These are phyloP conservation scores for Fusarium pininemorale DNA, from an alignment of 2,329 filamentous ascomycete species.

Conservation along the genomic window DNA sequence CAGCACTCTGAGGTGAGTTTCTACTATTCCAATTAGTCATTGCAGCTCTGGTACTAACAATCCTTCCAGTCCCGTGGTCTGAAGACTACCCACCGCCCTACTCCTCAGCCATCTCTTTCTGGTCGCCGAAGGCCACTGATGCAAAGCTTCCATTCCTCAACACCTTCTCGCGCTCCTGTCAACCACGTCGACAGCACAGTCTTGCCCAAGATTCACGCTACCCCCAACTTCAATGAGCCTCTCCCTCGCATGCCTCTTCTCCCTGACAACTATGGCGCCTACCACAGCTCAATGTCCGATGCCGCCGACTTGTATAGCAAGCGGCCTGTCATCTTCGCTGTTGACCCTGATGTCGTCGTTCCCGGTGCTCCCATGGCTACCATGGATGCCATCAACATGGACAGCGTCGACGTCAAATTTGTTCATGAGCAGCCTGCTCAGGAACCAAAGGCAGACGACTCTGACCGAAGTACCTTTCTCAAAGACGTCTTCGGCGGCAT, in stretches of 20 bases:
- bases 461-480: conserved; percentile 56
- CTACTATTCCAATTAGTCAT: neutral
- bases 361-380: conserved; percentile 63
- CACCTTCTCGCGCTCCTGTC: conserved; percentile 51
- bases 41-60: conserved; percentile 15
- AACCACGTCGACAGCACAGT: conserved; percentile 62
- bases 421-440: conserved; percentile 50
- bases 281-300: conserved; percentile 54
- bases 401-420: conserved; percentile 65
- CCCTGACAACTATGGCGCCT: conserved; percentile 63
- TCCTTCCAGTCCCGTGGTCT: conserved; percentile 51
- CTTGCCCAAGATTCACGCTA: conserved; percentile 57
- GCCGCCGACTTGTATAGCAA: conserved; percentile 52
- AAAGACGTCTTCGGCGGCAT: conserved; percentile 65
- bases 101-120: conserved; percentile 55
- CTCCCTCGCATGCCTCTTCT: conserved; percentile 66
- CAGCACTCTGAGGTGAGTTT: conserved; percentile 54
- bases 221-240: conserved; percentile 45
- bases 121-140: conserved; percentile 65
- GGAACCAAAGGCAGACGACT: conserved; percentile 38
- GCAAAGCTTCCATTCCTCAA: conserved; percentile 68
- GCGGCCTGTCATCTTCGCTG: conserved; percentile 65
- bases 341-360: conserved; percentile 62
- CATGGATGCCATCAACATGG: conserved; percentile 66
- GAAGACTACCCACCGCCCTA: conserved; percentile 59